Evolutionary conservation across 352 stramenopile species (phyloP), one percentile per base, ranked within the genome.

Genomic region (Pythium phragmitis): DNA sequence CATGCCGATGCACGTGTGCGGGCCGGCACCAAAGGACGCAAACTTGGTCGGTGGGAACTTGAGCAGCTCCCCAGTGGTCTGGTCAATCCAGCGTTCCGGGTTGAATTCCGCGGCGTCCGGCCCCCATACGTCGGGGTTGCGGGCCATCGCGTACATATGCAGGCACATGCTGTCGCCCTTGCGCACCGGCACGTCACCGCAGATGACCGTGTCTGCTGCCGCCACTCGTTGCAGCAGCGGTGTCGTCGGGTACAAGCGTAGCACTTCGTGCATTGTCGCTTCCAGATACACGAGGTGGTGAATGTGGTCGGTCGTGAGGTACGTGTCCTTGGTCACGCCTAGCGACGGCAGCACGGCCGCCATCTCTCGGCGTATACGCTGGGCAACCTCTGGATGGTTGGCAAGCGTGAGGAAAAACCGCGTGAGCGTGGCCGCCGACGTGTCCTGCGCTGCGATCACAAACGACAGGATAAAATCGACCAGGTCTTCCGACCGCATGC

Each of bases 351-450:
- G 37, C 36, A 58, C 33, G 0, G 37, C 21, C 9, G 68, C 48
- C 30, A 92, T 70, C 41, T 92, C 84, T 14, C 78, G 63, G 2
- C 75, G 69, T 21, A 92, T 65, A 14, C 73, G 71, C 0, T 60
- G 56, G 39, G 73, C 59, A 0, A 89, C 72, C 26, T 82, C 54
- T 12, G 83, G 85, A 62, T 89, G 68, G 14, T 74, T 79, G 51
- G 77, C 74, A 5, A 96, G 69, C 65, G 79, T 76, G 51, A 89
- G 79, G 43, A 95, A 74, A 9, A 89, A 70, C 85, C 88, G 95
- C 43, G 70, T 69, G 7, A 96, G 53, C 21, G 85, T 80, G 52
- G 59, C 69, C 1, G 87, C 80, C 2, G 88, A 95, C 0, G 82
- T 95, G 58, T 94, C 88, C 34, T 81, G 76, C 7, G 87, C 87